Evolutionary conservation across 768 basidiomycete species (phyloP).

Genomic region (Calocera cornea): DNA sequence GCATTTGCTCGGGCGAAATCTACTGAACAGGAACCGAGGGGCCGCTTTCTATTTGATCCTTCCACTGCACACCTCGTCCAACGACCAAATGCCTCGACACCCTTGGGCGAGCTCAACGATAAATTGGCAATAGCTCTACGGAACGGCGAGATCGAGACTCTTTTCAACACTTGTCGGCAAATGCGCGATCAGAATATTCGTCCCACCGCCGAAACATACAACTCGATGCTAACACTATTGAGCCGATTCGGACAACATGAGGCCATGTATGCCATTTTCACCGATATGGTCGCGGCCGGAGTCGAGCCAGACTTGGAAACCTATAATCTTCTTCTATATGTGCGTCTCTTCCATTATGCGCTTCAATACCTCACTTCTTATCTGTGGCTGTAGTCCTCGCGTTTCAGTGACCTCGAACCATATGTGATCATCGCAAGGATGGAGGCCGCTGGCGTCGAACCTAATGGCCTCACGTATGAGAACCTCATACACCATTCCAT

Average conservation of each 20-base stretch:
- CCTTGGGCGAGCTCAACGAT: not conserved
- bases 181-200: constrained; percentile 45
- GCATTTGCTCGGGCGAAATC: not conserved
- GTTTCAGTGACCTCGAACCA: constrained; percentile 18
- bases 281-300: constrained; percentile 47
- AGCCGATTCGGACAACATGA: constrained; percentile 31
- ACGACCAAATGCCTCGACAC: not conserved
- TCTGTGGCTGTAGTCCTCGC: constrained; percentile 21
- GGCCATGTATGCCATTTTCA: constrained; percentile 51
- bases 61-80: not conserved
- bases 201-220: constrained; percentile 48
- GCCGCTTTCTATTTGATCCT: not conserved
- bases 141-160: constrained; percentile 28
- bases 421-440: constrained; percentile 42
- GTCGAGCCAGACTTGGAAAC: constrained; percentile 38
- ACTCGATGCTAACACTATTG: constrained; percentile 40
- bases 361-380: constrained; percentile 24
- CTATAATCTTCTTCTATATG: constrained; percentile 49
- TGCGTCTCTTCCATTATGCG: constrained; percentile 20
- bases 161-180: constrained; percentile 34
- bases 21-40: too few relatives aligned
- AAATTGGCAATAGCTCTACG: constrained; percentile 19
- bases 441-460: constrained; percentile 35
- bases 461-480: constrained; percentile 42
- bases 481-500: constrained; percentile 38